Evolutionary conservation across 2,329 filamentous ascomycete genomes (phyloP).

Genomic region (Pseudogymnoascus sp.): DNA sequence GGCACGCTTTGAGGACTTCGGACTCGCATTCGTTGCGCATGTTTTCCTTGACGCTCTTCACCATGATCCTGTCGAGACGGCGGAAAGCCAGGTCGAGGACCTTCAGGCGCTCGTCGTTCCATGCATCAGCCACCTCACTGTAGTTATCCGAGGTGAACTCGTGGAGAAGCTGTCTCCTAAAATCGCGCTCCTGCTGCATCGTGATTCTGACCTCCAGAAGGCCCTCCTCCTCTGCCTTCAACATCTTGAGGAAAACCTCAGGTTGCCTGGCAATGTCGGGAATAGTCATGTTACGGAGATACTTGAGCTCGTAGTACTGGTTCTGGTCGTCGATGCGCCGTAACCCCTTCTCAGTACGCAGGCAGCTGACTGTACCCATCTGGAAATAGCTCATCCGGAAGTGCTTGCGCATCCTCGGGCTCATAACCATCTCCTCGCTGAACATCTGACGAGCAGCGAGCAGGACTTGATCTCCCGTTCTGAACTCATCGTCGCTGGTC

Average conservation of each 20-base stretch:
- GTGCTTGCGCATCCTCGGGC: conserved; percentile 80
- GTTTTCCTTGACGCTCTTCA: conserved; percentile 89
- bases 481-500: conserved; percentile 61
- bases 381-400: conserved; percentile 78
- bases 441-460: conserved; percentile 79
- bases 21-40: conserved; percentile 91
- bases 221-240: conserved; percentile 91
- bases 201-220: conserved; percentile 76
- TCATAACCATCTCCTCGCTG: conserved; percentile 80
- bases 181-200: conserved; percentile 66
- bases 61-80: conserved; percentile 75
- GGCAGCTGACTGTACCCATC: conserved; percentile 76
- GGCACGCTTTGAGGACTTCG: conserved; percentile 76
- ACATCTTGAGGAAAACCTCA: conserved; percentile 91
- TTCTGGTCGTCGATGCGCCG: conserved; percentile 91
- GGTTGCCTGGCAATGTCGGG: conserved; percentile 72
- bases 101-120: conserved; percentile 82
- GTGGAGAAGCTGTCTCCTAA: conserved; percentile 66
- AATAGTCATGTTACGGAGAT: conserved; percentile 82
- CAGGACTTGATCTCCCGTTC: conserved; percentile 67
- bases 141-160: conserved; percentile 93
- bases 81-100: conserved; percentile 72
- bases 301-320: conserved; percentile 97
- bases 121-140: conserved; percentile 87
- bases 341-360: conserved; percentile 86